These are phyloP conservation scores for Colletotrichum sp. DNA, from an alignment of 2,329 filamentous ascomycete species.

Conservation along the genomic window DNA sequence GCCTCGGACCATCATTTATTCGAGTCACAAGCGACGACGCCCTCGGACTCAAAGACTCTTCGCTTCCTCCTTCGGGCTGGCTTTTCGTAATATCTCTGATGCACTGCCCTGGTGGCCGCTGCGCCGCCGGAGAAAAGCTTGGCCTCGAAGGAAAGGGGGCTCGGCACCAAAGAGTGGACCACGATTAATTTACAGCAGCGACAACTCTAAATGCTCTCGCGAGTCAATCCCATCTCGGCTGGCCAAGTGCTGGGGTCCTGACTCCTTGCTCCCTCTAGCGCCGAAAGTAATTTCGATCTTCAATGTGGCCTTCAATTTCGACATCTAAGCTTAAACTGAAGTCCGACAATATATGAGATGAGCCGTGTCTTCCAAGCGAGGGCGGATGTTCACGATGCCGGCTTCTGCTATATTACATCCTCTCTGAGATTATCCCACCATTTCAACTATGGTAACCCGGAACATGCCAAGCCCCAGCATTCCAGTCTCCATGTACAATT, in stretches of 20 bases:
- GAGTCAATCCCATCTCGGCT: background rate
- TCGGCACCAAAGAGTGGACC: background rate
- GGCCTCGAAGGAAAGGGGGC: background rate
- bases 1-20: background rate
- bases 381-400: background rate
- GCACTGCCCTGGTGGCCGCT: background rate
- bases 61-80: background rate
- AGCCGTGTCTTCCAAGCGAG: background rate
- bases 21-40: background rate
- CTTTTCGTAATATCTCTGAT: background rate
- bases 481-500: no score
- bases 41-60: background rate
- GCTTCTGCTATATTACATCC: no score
- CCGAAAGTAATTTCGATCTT: background rate
- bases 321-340: background rate
- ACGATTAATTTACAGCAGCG: background rate
- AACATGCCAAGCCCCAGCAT: no score
- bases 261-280: background rate
- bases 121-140: background rate
- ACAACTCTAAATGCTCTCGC: conserved; percentile 11
- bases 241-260: background rate
- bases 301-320: background rate
- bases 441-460: no score
- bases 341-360: background rate
- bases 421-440: no score